A percentile compares a stretch with the other conserved stretches of the same genome.
Conservation (phyloP, 2,329 filamentous ascomycete species). For the Tolypocladium amazonense region DNA sequence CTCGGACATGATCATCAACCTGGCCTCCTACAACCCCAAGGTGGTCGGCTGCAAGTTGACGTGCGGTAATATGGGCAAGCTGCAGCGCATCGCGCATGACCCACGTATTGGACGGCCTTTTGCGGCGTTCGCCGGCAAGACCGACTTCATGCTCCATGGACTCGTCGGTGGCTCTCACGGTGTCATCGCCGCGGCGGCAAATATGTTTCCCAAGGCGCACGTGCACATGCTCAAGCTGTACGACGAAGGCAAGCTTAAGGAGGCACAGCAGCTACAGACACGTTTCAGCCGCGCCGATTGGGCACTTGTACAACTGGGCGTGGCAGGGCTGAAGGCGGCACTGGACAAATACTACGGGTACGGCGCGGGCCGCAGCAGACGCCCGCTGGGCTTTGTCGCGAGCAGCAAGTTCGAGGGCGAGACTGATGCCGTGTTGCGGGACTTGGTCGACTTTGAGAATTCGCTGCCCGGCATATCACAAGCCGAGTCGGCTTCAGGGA, state of each 20-base stretch:
- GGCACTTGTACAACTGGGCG: slow-evolving; percentile 16
- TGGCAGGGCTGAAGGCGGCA: slow-evolving; percentile 17
- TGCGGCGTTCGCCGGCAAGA: slow-evolving; percentile 25
- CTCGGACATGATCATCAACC: slow-evolving; percentile 45
- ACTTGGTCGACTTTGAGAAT: slow-evolving; percentile 12
- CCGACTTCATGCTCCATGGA: slow-evolving; percentile 30
- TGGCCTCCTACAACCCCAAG: slow-evolving; percentile 40
- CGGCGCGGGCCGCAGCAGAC: slow-evolving; percentile 11
- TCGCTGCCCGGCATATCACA: slow-evolving; percentile 2
- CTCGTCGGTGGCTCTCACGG: slow-evolving; percentile 28
- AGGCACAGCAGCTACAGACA: slow-evolving; percentile 25
- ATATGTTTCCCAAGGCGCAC: slow-evolving; percentile 27
- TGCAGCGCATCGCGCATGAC: slow-evolving; percentile 37
- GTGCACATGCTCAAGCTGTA: slow-evolving; percentile 22
- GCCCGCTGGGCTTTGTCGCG: slow-evolving; percentile 12
- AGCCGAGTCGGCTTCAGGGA: too few relatives aligned
- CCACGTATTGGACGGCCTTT: slow-evolving; percentile 17
- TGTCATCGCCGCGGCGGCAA: slow-evolving; percentile 29
- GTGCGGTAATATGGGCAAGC: slow-evolving; percentile 55
- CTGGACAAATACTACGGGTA: slow-evolving; percentile 1
- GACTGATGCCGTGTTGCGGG: slow-evolving; percentile 6
- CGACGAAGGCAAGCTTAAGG: slow-evolving; percentile 18
- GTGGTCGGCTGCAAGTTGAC: slow-evolving; percentile 56
- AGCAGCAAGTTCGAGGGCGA: slow-evolving; percentile 11
- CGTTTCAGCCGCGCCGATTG: slow-evolving; percentile 16